Evolutionary conservation across 148 eudicot genomes (phyloP).

Genomic region (Polygonum maritimum): DNA sequence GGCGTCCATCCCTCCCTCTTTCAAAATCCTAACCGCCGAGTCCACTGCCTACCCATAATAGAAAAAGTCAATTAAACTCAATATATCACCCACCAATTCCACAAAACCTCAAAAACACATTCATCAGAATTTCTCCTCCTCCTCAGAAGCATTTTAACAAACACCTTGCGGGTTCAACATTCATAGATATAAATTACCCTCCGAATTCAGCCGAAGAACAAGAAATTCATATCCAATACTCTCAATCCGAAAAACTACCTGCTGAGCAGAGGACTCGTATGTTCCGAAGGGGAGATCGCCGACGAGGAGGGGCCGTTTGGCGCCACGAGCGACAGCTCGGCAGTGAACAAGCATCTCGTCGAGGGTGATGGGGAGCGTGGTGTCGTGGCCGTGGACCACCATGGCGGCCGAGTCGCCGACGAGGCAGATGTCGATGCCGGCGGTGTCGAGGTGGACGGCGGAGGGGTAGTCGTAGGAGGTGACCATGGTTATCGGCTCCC

Average conservation of each 20-base stretch:
- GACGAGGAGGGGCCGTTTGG: slow-evolving; percentile 66
- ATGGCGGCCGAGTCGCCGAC: slow-evolving; percentile 93
- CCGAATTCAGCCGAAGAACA: too few relatives aligned
- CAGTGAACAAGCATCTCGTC: slow-evolving; percentile 96
- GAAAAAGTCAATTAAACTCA: slow-evolving; percentile 25
- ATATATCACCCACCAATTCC: slow-evolving; percentile 23
- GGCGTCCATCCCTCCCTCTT: slow-evolving; percentile 99
- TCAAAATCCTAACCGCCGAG: slow-evolving; percentile 75
- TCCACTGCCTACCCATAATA: slow-evolving; percentile 85
- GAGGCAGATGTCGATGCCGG: slow-evolving; percentile 78
- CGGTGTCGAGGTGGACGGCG: slow-evolving; percentile 74
- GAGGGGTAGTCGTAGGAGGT: slow-evolving; percentile 95
- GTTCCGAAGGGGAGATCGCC: slow-evolving; percentile 88
- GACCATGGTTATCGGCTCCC: slow-evolving; percentile 69
- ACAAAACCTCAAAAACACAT: slow-evolving; percentile 2
- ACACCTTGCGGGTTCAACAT: neutral
- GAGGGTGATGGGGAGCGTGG: slow-evolving; percentile 71
- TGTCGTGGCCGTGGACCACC: slow-evolving; percentile 94
- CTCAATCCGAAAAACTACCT: slow-evolving; percentile 31
- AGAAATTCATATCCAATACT: neutral
- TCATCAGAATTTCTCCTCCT: neutral
- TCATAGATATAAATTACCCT: neutral
- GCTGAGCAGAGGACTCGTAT: slow-evolving; percentile 65
- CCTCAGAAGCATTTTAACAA: neutral
- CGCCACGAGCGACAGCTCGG: slow-evolving; percentile 86